A percentile compares a stretch with the other conserved stretches of the same genome.
Evolutionary conservation across 2,329 filamentous ascomycete species (phyloP).

Genomic region (Fulvia fulva): DNA sequence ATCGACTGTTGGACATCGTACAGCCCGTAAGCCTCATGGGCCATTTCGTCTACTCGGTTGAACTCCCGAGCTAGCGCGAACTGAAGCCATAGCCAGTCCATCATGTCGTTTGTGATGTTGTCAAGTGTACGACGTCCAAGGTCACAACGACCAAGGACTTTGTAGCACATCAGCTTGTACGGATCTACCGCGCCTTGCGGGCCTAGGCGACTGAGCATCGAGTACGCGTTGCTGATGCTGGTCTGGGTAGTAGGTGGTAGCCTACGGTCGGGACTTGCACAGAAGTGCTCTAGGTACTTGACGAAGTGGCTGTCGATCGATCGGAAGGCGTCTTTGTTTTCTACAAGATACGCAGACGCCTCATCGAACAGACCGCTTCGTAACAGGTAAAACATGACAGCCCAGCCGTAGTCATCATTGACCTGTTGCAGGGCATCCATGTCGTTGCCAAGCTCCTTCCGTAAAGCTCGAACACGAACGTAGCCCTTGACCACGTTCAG

Average conservation of each 20-base stretch:
- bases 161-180: conserved; percentile 96
- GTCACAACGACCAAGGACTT: conserved; percentile 81
- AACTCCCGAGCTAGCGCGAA: conserved; percentile 61
- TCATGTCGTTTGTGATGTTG: conserved; percentile 55
- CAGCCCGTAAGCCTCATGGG: conserved; percentile 60
- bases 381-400: conserved; percentile 86
- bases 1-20: conserved; percentile 74
- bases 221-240: conserved; percentile 85
- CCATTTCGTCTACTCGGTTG: conserved; percentile 57
- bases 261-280: conserved; percentile 69
- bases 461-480: conserved; percentile 71
- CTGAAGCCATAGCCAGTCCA: conserved; percentile 66
- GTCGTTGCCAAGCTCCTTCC: conserved; percentile 78
- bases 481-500: conserved; percentile 91
- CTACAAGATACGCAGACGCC: conserved; percentile 79
- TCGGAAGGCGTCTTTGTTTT: conserved; percentile 74
- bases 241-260: conserved; percentile 76
- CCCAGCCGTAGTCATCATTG: conserved; percentile 80
- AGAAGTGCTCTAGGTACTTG: conserved; percentile 81
- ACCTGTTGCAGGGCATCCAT: conserved; percentile 70
- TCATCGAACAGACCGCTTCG: conserved; percentile 80
- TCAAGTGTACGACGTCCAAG: conserved; percentile 55
- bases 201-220: conserved; percentile 76
- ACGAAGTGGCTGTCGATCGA: conserved; percentile 88
- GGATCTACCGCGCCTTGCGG: conserved; percentile 87